Base-by-base conservation (phyloP, 768 basidiomycete genomes). In the Tricholoma saponaceum region DNA sequence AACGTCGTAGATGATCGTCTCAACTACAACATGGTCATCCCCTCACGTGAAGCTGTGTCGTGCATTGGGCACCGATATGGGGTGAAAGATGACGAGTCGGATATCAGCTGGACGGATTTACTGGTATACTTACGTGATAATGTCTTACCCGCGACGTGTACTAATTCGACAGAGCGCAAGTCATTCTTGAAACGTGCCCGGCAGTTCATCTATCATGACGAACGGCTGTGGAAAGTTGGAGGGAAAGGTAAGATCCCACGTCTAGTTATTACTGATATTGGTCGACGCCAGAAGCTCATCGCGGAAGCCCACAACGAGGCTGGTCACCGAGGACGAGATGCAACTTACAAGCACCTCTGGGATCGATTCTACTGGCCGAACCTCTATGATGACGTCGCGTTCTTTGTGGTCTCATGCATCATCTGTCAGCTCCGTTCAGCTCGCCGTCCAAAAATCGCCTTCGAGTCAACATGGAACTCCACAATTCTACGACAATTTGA, bases 291-390 rank as follows among this genome's bases (percentile, higher is more conserved):
- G 1, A 55, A 59, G 9, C 55, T 72, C 0, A 53, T 72, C n/a
- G 59, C 58, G 0, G 44, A 63, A 12, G 71, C 69, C 0, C 73
- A 76, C 30, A 65, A 70, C 22, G 54, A 60, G 3, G 47, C 58
- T 0, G 71, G 72, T 4, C 71, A 74, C 47, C 51, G 65, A 44
- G 72, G 72, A 8, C 55, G 65, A 0, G 67, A 74, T n/a, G 58
- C 68, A 0, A 66, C 65, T 0, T 67, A 64, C 50, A 25, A 44
- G 0, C 23, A 56, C 14, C 52, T 73, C 0, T 7, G 28, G 0
- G 64, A 72, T 6, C 55, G 66, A 0, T 69, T 66, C 30, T 72
- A 70, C 60, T 76, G 74, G 76, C 76, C 71, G 0, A 65, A 70
- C 49, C 71, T 74, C 69, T 61, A 66, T 26, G 55, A 64, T 7